Conservation (phyloP, 257 asterid genomes). For the Cruciata laevipes region DNA sequence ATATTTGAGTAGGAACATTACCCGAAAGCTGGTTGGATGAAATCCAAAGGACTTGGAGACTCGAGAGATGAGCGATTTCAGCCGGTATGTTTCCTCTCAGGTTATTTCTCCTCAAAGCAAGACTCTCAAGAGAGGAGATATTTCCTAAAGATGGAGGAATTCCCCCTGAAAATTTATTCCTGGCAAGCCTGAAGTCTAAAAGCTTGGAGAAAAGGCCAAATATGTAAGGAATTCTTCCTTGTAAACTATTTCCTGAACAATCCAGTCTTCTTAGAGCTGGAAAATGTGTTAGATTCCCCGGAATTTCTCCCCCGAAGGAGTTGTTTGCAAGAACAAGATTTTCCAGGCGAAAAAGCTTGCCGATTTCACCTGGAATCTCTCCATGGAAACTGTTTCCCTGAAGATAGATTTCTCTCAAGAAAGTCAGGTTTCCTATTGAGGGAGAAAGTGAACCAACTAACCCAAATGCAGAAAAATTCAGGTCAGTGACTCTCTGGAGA, state of each 20-base stretch:
- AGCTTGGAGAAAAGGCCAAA: slow-evolving; percentile 10
- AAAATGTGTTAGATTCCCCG: not conserved
- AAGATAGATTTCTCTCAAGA: slow-evolving; percentile 6
- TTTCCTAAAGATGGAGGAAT: slow-evolving; percentile 19
- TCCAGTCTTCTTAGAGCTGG: not conserved
- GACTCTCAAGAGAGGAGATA: slow-evolving; percentile 15
- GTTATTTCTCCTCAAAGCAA: slow-evolving; percentile 14
- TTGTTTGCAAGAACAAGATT: slow-evolving; percentile 2
- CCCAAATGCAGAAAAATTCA: not conserved
- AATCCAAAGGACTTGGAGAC: not conserved
- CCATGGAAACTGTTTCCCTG: slow-evolving; percentile 7
- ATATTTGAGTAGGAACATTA: slow-evolving; percentile 11
- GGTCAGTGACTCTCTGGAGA: not conserved
- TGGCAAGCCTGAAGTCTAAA: slow-evolving; percentile 4
- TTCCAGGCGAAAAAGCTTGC: slow-evolving; percentile 6
- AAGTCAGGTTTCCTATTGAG: slow-evolving; percentile 8
- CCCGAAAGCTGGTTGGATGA: slow-evolving; percentile 17
- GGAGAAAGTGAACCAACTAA: slow-evolving; percentile 10
- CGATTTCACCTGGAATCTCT: not conserved
- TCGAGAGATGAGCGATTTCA: slow-evolving; percentile 3
- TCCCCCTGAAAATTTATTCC: slow-evolving; percentile 14
- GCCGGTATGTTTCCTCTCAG: slow-evolving; percentile 10
- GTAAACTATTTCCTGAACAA: slow-evolving; percentile 9
- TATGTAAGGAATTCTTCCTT: slow-evolving; percentile 5
- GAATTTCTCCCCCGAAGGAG: not conserved